A percentile compares a stretch with the other conserved stretches of the same genome.
These are phyloP conservation scores for Aplosporella prunicola DNA, from an alignment of 2,329 filamentous ascomycete species.

Conservation along the genomic window DNA sequence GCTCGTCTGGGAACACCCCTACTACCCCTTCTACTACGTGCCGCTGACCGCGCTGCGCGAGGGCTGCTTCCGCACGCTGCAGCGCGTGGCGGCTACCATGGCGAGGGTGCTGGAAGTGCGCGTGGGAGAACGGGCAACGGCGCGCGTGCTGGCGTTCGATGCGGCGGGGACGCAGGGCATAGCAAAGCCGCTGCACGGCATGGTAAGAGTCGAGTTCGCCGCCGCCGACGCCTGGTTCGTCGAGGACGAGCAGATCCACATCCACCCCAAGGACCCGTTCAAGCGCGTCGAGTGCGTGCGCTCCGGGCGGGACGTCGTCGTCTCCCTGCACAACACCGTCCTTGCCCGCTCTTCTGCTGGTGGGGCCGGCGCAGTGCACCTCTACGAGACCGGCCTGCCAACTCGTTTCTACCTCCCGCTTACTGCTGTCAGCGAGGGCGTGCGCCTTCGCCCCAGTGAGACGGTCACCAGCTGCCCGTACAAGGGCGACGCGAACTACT, in stretches of 20 bases:
- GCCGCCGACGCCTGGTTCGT: constrained; percentile 38
- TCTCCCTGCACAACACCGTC: too few species aligned
- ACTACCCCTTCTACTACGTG: constrained; percentile 25
- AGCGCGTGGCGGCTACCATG: not conserved
- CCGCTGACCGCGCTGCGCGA: not conserved
- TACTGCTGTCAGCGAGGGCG: constrained; percentile 38
- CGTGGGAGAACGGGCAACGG: constrained; percentile 15
- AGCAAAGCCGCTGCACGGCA: constrained; percentile 14
- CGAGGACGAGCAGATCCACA: constrained; percentile 49
- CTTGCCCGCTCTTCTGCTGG: constrained; percentile 26
- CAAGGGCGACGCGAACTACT: constrained; percentile 57
- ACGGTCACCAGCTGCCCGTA: constrained; percentile 55
- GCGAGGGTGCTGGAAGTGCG: constrained; percentile 13
- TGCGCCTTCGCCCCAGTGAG: constrained; percentile 43
- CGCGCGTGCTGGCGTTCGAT: constrained; percentile 21
- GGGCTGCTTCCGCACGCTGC: not conserved
- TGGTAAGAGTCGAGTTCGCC: constrained; percentile 24
- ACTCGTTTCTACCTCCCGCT: constrained; percentile 51
- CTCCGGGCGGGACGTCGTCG: constrained; percentile 44
- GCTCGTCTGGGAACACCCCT: constrained; percentile 29
- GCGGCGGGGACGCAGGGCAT: not conserved
- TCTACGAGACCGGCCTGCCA: constrained; percentile 53
- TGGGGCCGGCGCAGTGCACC: constrained; percentile 32
- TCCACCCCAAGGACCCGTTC: constrained; percentile 59
- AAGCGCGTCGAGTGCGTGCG: constrained; percentile 54